These are phyloP conservation scores for Moniliophthora roreri DNA, from an alignment of 1,284 basidiomycete species.

Conservation along the genomic window DNA sequence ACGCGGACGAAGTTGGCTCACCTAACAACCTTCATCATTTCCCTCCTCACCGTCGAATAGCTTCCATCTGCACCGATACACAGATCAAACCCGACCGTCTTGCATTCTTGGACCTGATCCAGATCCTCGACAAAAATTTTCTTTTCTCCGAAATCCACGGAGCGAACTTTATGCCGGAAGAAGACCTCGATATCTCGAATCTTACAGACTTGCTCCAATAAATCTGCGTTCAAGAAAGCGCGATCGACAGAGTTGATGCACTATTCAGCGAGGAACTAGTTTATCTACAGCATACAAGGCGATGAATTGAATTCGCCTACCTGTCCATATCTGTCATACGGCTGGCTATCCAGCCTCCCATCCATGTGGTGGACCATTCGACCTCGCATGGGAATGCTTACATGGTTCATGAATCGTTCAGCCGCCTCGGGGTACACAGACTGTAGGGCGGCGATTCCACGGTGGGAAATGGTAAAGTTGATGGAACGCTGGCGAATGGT, in stretches of 20 bases:
- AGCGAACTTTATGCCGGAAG: slow-evolving; percentile 80
- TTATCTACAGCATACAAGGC: slow-evolving; percentile 9
- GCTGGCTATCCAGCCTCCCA: slow-evolving; percentile 76
- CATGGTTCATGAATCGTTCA: slow-evolving; percentile 72
- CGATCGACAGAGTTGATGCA: slow-evolving; percentile 94
- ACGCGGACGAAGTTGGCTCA: slow-evolving; percentile 13
- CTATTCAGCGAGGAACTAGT: slow-evolving; percentile 38
- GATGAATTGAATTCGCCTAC: slow-evolving; percentile 36
- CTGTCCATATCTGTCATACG: slow-evolving; percentile 87
- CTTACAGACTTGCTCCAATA: slow-evolving; percentile 71
- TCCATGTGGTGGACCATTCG: slow-evolving; percentile 89
- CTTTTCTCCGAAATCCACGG: slow-evolving; percentile 73
- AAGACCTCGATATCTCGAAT: slow-evolving; percentile 67
- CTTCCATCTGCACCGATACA: slow-evolving; percentile 90
- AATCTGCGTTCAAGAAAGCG: slow-evolving; percentile 80
- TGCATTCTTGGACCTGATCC: slow-evolving; percentile 40
- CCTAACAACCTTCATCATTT: slow-evolving; percentile 91
- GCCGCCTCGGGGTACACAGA: slow-evolving; percentile 77
- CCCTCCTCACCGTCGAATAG: slow-evolving; percentile 81
- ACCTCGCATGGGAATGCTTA: slow-evolving; percentile 87
- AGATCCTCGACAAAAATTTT: slow-evolving; percentile 49
- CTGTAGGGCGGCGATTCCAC: slow-evolving; percentile 86
- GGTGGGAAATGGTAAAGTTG: slow-evolving; percentile 93
- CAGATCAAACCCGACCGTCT: slow-evolving; percentile 67
- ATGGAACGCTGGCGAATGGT: slow-evolving; percentile 80